Base-by-base conservation (phyloP, 306 rosid genomes). In the Crotalaria pallida region DNA sequence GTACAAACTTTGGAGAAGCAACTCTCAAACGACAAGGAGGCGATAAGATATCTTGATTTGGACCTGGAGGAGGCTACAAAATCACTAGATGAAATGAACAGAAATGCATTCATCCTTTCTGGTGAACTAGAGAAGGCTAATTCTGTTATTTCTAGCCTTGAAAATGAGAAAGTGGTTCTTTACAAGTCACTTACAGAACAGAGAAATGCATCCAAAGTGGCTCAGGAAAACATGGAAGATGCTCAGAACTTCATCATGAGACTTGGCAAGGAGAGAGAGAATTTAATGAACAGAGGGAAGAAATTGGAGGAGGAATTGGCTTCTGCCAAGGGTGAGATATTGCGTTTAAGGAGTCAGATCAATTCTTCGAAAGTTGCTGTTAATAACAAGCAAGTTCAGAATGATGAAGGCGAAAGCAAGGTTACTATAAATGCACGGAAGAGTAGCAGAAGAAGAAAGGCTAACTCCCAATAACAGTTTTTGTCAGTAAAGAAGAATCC, bases 31-130 rank as follows among this genome's bases (percentile, higher is more conserved):
- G 94, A 89, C 78, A 88, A 67, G 69, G 92, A 87, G 50, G 78
- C 83, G 6, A 81, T 66, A 4, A 87, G 47, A 76, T 75, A 85
- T 63, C 83, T 91, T 24, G 89, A 94, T 71, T 69, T 26, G 60
- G 97, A 87, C 81, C 74, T 94, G 66, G 95, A 87, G 80, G 88
- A 87, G 79, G 88, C 95, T 33, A 87, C 88, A 38, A 84, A 77
- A 65, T 84, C 99, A 49, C 89, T 94, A 5, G 99, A 94, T 50
- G 97, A 89, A 80, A 77, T 91, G 89, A 88, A 83, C 77, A 84
- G 62, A 67, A 87, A 91, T 62, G 81, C 95, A 0, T 9, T 77
- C 69, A 10, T 66, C 68, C 99, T 94, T 69, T 78, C 96, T 56
- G 57, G 67, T 18, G 92, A 91, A 59, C 64, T 88, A 61, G 92